Percentiles rank a stretch among this genome's conserved stretches.
phyloP scores from a whole-genome alignment of 352 stramenopile species.

The Phytophthora nicotianae region DNA sequence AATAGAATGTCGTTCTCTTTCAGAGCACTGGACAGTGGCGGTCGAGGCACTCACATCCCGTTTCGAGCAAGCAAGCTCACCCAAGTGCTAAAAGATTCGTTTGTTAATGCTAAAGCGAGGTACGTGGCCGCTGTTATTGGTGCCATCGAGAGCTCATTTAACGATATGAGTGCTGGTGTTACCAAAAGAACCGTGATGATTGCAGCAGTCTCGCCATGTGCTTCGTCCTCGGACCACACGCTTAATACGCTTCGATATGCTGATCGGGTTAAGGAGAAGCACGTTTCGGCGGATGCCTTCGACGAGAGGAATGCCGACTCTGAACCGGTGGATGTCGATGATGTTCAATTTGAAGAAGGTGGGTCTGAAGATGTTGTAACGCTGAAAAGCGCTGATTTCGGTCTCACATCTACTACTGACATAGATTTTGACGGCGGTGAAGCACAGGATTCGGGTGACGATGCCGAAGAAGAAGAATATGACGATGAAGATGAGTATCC shows the following conservation, averaged over 20 bases:
- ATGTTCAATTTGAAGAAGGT: conserved; percentile 71
- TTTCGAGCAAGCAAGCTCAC: conserved; percentile 97
- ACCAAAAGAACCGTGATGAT: conserved; percentile 94
- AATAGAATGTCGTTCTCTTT: conserved; percentile 1
- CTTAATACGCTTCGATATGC: conserved; percentile 98
- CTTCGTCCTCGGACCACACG: conserved; percentile 95
- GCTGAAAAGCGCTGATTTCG: neutral
- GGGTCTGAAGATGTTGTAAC: neutral
- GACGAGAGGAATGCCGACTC: conserved; percentile 43
- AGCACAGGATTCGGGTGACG: conserved; percentile 34
- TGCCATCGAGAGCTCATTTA: neutral
- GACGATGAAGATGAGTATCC: conserved; percentile 33
- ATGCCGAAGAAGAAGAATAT: conserved; percentile 34
- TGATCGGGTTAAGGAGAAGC: conserved; percentile 97
- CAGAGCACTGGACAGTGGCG: conserved; percentile 91
- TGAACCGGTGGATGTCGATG: conserved; percentile 51
- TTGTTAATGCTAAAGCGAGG: conserved; percentile 93
- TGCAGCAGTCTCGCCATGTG: conserved; percentile 93
- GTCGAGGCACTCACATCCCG: conserved; percentile 91
- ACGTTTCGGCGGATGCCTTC: conserved; percentile 72
- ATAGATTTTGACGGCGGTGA: conserved; percentile 23
- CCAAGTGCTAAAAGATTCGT: conserved; percentile 98
- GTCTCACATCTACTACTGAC: neutral
- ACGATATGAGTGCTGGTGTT: conserved; percentile 1
- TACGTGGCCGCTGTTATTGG: conserved; percentile 13